A percentile compares a stretch with the other conserved stretches of the same genome.
phyloP scores from a whole-genome alignment of 345 rosid species.

The Angophora floribunda region DNA sequence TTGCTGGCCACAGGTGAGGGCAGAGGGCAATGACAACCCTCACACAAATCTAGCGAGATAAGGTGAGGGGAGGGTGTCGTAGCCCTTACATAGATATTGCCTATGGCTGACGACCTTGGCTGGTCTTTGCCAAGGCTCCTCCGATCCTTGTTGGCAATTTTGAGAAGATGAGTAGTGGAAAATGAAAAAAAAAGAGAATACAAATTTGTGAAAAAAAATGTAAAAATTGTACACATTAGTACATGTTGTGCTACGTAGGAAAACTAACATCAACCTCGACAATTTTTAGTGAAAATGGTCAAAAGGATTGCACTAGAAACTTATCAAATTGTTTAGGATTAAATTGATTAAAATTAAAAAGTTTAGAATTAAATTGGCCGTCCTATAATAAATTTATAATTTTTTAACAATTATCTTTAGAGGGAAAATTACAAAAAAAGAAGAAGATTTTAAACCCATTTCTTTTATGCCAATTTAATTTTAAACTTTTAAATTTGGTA shows the following conservation, averaged over 20 bases:
- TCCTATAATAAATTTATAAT: too few relatives aligned
- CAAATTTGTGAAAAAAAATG: too few relatives aligned
- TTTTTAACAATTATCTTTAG: neutral
- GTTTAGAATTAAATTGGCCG: neutral
- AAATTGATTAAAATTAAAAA: too few relatives aligned
- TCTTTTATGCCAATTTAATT: neutral
- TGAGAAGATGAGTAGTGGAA: neutral
- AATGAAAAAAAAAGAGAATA: too few relatives aligned
- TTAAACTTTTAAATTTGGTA: fast-evolving
- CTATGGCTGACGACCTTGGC: neutral
- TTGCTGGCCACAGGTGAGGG: fast-evolving
- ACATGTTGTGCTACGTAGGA: neutral
- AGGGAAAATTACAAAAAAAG: too few relatives aligned
- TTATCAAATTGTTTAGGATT: too few relatives aligned
- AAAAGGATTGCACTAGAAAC: too few relatives aligned
- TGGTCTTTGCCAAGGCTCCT: neutral
- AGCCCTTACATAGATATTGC: neutral
- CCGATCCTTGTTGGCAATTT: neutral
- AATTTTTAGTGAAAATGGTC: fast-evolving
- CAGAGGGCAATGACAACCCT: fast-evolving
- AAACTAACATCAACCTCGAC: fast-evolving
- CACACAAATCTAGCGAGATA: neutral
- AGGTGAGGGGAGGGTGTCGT: neutral
- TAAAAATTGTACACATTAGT: too few relatives aligned
- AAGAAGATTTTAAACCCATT: too few relatives aligned